Conservation (phyloP, 192 early-diverging fungal species). For the Podila minutissima region DNA sequence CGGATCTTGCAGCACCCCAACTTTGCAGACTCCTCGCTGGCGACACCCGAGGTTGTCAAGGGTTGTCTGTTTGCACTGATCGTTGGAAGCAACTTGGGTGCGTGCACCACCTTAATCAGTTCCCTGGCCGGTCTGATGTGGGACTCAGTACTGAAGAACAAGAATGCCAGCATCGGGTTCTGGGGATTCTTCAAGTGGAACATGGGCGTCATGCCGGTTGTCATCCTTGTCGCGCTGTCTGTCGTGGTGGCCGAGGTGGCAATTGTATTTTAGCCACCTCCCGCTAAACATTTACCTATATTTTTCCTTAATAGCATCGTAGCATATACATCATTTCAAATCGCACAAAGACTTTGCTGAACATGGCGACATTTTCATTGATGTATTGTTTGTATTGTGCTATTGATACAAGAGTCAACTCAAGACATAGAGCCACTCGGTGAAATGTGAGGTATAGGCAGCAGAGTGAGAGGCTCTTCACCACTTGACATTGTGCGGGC, state of each 20-base stretch:
- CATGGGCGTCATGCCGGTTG: constrained; percentile 63
- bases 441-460: too few relatives aligned
- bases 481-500: not conserved
- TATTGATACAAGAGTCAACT: too few relatives aligned
- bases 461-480: too few relatives aligned
- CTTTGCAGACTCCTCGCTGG: constrained; percentile 55
- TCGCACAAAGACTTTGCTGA: too few relatives aligned
- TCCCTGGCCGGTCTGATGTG: constrained; percentile 82
- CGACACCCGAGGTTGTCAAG: constrained; percentile 52
- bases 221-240: constrained; percentile 55
- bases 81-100: constrained; percentile 85
- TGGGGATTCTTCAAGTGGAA: constrained; percentile 68
- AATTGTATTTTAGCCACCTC: constrained; percentile 21
- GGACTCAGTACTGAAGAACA: constrained; percentile 63
- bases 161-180: constrained; percentile 56
- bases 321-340: too few relatives aligned
- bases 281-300: too few relatives aligned
- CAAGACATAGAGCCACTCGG: too few relatives aligned
- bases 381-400: too few relatives aligned
- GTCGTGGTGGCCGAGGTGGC: constrained; percentile 65
- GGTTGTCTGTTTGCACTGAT: constrained; percentile 78
- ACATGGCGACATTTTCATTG: too few relatives aligned
- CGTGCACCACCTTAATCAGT: constrained; percentile 78
- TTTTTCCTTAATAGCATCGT: too few relatives aligned
- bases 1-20: constrained; percentile 73